Conservation (phyloP, 1,139 yeast genomes). For the Scheffersomyces insectosa region DNA sequence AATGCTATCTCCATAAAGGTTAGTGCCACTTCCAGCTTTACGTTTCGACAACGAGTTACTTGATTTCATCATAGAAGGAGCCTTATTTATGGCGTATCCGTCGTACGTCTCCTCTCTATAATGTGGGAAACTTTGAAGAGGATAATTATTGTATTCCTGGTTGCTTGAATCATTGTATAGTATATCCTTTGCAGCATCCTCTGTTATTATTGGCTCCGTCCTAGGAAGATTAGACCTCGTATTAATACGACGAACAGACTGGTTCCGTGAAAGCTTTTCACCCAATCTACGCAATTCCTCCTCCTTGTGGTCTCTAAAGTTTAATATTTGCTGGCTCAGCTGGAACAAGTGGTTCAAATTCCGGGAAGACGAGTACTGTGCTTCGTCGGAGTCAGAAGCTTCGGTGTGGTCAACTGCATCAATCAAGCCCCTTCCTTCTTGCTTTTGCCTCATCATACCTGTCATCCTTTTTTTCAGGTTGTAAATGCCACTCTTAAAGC, state of each 20-base stretch:
- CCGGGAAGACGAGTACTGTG: background rate
- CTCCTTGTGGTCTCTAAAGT: constrained; percentile 16
- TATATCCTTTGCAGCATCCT: constrained; percentile 13
- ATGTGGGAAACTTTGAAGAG: constrained; percentile 9
- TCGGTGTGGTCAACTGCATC: background rate
- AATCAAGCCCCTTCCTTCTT: background rate
- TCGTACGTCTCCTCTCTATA: constrained; percentile 19
- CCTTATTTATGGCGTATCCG: constrained; percentile 11
- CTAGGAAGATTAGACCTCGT: constrained; percentile 3
- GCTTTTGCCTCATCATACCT: background rate
- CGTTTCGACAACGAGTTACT: background rate
- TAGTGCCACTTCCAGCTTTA: background rate
- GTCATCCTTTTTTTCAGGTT: background rate
- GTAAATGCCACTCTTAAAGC: background rate
- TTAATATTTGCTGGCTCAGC: background rate
- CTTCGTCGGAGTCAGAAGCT: background rate
- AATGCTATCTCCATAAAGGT: background rate
- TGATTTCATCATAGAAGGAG: background rate
- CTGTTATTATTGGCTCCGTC: constrained; percentile 7
- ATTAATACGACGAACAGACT: constrained; percentile 11
- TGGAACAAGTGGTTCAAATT: background rate
- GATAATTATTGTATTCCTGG: constrained; percentile 2
- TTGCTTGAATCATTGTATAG: constrained; percentile 10
- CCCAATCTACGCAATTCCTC: constrained; percentile 34
- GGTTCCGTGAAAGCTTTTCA: constrained; percentile 22